Evolutionary conservation across 805 yeast genomes (phyloP).

Genomic region (Suhomyces faveliae): DNA sequence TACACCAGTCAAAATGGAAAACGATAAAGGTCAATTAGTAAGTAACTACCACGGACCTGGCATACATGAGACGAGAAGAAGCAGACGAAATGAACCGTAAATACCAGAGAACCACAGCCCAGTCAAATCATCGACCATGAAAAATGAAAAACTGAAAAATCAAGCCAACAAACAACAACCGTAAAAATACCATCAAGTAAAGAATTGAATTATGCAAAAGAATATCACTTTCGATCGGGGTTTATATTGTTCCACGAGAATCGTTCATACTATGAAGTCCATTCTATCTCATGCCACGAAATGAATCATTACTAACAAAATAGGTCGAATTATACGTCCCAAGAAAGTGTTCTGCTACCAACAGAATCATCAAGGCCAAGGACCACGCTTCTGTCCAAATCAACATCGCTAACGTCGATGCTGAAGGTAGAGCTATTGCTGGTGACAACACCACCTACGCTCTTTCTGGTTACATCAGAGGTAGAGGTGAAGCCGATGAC

Average conservation of each 20-base stretch:
- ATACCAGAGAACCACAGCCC: neutral
- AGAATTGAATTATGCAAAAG: no score
- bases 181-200: no score
- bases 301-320: constrained; percentile 27
- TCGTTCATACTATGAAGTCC: neutral
- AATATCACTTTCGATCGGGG: no score
- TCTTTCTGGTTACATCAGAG: constrained; percentile 94
- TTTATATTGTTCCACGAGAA: no score
- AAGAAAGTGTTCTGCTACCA: constrained; percentile 99
- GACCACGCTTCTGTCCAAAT: constrained; percentile 99
- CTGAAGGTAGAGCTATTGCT: constrained; percentile 90
- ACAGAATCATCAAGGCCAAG: constrained; percentile 99
- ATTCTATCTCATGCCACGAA: neutral
- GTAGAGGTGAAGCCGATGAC: constrained; percentile 99
- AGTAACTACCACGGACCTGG: constrained; percentile 38
- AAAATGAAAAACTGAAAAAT: no score
- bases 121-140: neutral
- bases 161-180: no score
- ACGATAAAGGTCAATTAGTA: constrained; percentile 99
- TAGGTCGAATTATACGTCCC: constrained; percentile 99
- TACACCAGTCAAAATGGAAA: constrained; percentile 78
- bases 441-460: constrained; percentile 94
- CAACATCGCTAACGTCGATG: constrained; percentile 98
- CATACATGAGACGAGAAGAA: neutral
- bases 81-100: neutral